These are phyloP conservation scores for Lichtheimia hyalospora DNA, from an alignment of 371 early-diverging fungal genomes.

Conservation along the genomic window DNA sequence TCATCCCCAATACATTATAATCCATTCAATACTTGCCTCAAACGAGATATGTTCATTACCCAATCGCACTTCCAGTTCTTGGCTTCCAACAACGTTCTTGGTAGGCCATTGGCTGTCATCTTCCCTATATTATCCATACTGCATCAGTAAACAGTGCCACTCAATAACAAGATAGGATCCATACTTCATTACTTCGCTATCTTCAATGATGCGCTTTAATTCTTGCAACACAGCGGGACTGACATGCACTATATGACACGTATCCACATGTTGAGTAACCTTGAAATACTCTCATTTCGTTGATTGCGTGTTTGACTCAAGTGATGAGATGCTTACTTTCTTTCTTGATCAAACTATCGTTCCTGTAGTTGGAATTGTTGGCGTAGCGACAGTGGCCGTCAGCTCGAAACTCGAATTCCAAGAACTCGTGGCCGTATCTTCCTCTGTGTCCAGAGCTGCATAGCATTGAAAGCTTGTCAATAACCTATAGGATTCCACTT, in stretches of 20 bases:
- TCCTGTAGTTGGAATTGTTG: conserved; percentile 97
- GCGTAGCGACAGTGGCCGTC: conserved; percentile 93
- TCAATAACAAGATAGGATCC: background rate
- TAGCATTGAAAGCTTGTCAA: background rate
- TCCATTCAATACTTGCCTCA: conserved; percentile 59
- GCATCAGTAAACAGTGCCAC: background rate
- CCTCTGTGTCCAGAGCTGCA: conserved; percentile 89
- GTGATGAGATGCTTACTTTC: conserved; percentile 59
- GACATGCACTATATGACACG: conserved; percentile 62
- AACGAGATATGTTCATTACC: conserved; percentile 93
- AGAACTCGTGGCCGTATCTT: conserved; percentile 96
- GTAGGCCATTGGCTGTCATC: conserved; percentile 93
- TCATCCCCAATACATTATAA: no score
- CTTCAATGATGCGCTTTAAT: conserved; percentile 84
- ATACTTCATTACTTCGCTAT: conserved; percentile 89
- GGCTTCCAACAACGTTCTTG: conserved; percentile 88
- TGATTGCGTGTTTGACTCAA: background rate
- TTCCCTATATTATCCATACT: conserved; percentile 56
- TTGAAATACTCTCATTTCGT: background rate
- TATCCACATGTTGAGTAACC: no score
- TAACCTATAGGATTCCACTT: background rate
- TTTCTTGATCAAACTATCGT: conserved; percentile 94
- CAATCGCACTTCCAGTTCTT: conserved; percentile 91
- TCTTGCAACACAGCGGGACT: conserved; percentile 82
- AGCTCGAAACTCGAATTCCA: conserved; percentile 93